Evolutionary conservation across 2,329 filamentous ascomycete genomes (phyloP).

Genomic region (Fusarium sacchari): DNA sequence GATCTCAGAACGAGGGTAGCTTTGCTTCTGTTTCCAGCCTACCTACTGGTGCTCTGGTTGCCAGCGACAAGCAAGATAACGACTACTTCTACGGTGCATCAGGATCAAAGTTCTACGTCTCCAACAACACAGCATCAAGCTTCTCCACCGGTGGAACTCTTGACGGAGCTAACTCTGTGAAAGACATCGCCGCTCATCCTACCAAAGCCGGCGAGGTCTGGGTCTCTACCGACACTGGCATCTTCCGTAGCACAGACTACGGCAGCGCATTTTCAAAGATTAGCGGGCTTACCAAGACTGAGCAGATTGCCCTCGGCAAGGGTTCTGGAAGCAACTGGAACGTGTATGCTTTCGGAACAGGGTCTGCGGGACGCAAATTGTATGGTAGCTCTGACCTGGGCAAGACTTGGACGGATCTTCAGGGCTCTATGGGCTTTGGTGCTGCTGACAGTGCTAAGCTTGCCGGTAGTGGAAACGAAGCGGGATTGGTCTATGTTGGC

Average conservation of each 20-base stretch:
- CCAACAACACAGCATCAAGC: constrained; percentile 57
- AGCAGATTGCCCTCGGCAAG: constrained; percentile 56
- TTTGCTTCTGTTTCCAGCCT: constrained; percentile 59
- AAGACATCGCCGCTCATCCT: constrained; percentile 66
- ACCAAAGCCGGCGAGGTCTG: constrained; percentile 68
- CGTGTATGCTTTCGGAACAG: constrained; percentile 59
- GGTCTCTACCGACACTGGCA: constrained; percentile 63
- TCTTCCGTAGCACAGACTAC: constrained; percentile 64
- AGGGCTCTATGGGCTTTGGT: constrained; percentile 57
- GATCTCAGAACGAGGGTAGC: constrained; percentile 52
- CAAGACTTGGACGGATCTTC: constrained; percentile 58
- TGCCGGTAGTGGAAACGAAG: constrained; percentile 57
- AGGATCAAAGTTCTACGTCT: constrained; percentile 60
- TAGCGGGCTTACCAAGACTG: constrained; percentile 51
- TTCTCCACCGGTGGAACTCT: constrained; percentile 55
- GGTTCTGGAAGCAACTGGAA: constrained; percentile 55
- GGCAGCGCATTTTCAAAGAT: constrained; percentile 58
- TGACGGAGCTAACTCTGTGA: constrained; percentile 57
- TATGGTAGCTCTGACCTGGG: constrained; percentile 58
- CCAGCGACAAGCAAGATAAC: constrained; percentile 64
- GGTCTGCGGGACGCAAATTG: constrained; percentile 54
- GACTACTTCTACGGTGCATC: constrained; percentile 63
- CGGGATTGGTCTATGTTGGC: constrained; percentile 59
- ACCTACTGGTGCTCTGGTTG: constrained; percentile 58
- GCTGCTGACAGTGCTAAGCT: constrained; percentile 53